Evolutionary conservation across 2,329 filamentous ascomycete genomes (phyloP), one percentile per base, ranked within the genome.

Genomic region (Cladobotryum mycophilum): DNA sequence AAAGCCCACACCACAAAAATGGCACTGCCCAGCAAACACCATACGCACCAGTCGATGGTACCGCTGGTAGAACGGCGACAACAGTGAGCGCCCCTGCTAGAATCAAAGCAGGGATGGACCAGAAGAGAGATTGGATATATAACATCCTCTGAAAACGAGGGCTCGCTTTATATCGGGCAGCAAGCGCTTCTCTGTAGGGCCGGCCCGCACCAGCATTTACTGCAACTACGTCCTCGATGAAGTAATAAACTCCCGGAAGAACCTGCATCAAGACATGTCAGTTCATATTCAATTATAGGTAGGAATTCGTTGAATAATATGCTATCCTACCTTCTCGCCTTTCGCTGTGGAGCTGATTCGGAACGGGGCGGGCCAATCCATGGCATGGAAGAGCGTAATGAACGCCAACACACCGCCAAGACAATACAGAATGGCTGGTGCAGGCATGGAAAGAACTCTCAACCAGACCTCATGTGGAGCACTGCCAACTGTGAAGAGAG

Each of bases 191-290:
- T 41, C 71, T 65, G 41, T 67, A 74, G 0, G 69, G 68, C 35
- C 67, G 64, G n/a, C 69, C 69, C 9, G 80, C 82, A 3, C 74
- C 76, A 17, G 81, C 83, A 60, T 86, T 84, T 38, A 87, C 84
- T 4, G 80, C 82, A 13, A 85, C 76, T 20, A 85, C 75, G 58
- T 87, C 84, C 64, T 87, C 84, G 22, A 86, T 78, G 30, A 86
- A 73, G 45, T 83, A 84, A 57, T 84, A 83, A 2, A 79, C 73
- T 2, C 80, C 76, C 0, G 84, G 84, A 3, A 78, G 74, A 51
- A 85, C 78, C 62, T 70, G 1, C 17, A 11, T 7, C 8, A 41
- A 22, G 5, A 33, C 18, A 5, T 5, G 42, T 30, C n/a, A 8
- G 7, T 12, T 13, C 7, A 18, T 17, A 11, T 17, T 22, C 4